These are phyloP conservation scores for Elaeagnus macrophylla DNA, from an alignment of 306 rosid species.

Conservation along the genomic window DNA sequence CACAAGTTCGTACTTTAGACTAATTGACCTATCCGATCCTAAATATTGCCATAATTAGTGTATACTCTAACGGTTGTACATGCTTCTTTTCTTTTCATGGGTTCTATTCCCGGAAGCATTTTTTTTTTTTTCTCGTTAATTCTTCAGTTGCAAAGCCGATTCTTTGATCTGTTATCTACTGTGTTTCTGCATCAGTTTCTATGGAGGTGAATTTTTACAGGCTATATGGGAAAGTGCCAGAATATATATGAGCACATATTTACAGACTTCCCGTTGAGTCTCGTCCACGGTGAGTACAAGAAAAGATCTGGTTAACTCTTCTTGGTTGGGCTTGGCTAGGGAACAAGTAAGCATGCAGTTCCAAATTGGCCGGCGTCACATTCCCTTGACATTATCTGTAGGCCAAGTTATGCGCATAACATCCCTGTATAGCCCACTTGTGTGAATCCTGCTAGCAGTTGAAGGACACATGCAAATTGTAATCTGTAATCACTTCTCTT, in stretches of 20 bases:
- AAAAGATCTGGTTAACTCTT: conserved; percentile 38
- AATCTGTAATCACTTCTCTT: conserved; percentile 5
- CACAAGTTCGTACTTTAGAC: too few relatives aligned
- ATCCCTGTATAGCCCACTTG: conserved; percentile 5
- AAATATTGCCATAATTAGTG: too few relatives aligned
- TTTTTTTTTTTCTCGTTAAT: conserved; percentile 17
- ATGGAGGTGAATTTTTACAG: too few relatives aligned
- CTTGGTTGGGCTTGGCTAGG: conserved; percentile 5
- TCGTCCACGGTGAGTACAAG: conserved; percentile 47
- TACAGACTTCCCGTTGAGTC: conserved; percentile 76
- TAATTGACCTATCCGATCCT: too few relatives aligned
- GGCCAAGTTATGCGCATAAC: conserved; percentile 5
- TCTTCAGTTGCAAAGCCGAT: conserved; percentile 63
- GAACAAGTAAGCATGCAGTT: conserved; percentile 1
- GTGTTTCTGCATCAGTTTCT: too few relatives aligned
- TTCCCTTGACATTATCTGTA: conserved; percentile 1
- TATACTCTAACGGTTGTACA: too few relatives aligned
- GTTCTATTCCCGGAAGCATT: conserved; percentile 5
- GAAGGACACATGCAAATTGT: conserved; percentile 5
- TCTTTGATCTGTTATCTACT: too few relatives aligned
- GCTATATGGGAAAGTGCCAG: conserved; percentile 96
- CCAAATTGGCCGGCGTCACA: background rate
- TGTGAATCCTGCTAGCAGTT: conserved; percentile 12
- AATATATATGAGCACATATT: conserved; percentile 81
- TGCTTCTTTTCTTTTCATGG: background rate